Conservation (phyloP, 78 protist genomes). For the Pelomyxa schiedti region DNA sequence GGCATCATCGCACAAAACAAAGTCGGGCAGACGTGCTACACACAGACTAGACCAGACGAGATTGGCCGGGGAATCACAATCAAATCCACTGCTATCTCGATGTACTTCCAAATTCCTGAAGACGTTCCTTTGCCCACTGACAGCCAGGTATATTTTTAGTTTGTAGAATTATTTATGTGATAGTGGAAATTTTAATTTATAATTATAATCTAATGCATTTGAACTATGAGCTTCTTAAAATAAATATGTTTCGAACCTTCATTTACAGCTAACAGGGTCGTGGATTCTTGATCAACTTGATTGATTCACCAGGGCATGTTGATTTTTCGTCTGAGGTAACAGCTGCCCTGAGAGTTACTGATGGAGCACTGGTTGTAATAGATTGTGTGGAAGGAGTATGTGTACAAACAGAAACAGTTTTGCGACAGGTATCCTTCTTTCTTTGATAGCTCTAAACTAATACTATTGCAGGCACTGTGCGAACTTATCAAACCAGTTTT, state of each 20-base stretch:
- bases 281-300: conserved; percentile 70
- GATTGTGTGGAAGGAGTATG: conserved; percentile 84
- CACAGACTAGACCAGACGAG: conserved; percentile 61
- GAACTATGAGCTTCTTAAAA: too few relatives aligned
- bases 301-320: conserved; percentile 95
- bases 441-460: conserved; percentile 23
- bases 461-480: conserved; percentile 71
- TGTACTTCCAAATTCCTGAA: conserved; percentile 34
- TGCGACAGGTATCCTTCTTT: too few relatives aligned
- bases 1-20: conserved; percentile 80
- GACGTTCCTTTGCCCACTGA: neutral
- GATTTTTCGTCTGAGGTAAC: conserved; percentile 86
- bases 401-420: conserved; percentile 87
- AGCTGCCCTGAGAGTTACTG: conserved; percentile 80
- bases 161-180: too few relatives aligned
- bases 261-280: too few relatives aligned
- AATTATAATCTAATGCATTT: too few relatives aligned
- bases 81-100: conserved; percentile 66
- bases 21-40: conserved; percentile 41
- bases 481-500: conserved; percentile 77
- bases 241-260: too few relatives aligned
- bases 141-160: too few relatives aligned
- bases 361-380: conserved; percentile 87
- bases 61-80: conserved; percentile 69
- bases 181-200: too few relatives aligned